Evolutionary conservation across 345 rosid genomes (phyloP).

Genomic region (Nephelium lappaceum): DNA sequence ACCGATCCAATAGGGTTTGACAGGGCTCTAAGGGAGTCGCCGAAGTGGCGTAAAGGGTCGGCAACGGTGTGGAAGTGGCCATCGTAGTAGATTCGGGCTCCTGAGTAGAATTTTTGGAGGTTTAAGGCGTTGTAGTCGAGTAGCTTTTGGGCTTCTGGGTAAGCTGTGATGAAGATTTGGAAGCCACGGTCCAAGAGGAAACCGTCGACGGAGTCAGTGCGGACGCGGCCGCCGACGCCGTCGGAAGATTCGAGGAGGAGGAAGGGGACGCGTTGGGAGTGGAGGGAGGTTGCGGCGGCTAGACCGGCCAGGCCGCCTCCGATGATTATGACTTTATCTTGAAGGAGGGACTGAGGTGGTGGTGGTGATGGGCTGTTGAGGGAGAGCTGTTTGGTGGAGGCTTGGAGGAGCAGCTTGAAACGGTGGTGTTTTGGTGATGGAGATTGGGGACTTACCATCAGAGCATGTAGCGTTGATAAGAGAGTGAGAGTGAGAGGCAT

Average conservation of each 20-base stretch:
- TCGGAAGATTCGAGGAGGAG: slow-evolving; percentile 82
- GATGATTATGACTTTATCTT: slow-evolving; percentile 57
- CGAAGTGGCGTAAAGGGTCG: slow-evolving; percentile 81
- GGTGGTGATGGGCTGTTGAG: slow-evolving; percentile 8
- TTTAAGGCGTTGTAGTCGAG: slow-evolving; percentile 61
- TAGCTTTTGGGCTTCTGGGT: slow-evolving; percentile 84
- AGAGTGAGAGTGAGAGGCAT: slow-evolving; percentile 31
- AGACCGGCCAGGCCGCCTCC: slow-evolving; percentile 94
- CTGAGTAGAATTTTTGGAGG: slow-evolving; percentile 75
- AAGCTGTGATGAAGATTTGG: slow-evolving; percentile 95
- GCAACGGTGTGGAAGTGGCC: slow-evolving; percentile 81
- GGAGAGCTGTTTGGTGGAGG: slow-evolving; percentile 22
- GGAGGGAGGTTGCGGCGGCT: slow-evolving; percentile 79
- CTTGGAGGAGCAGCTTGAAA: slow-evolving; percentile 4
- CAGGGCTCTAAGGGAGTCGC: slow-evolving; percentile 64
- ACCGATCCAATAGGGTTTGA: slow-evolving; percentile 81
- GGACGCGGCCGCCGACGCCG: slow-evolving; percentile 85
- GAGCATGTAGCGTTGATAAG: neutral
- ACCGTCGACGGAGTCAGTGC: slow-evolving; percentile 80
- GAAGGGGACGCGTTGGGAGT: slow-evolving; percentile 59
- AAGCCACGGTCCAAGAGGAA: slow-evolving; percentile 90
- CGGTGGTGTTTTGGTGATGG: slow-evolving; percentile 14
- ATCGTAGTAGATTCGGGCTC: slow-evolving; percentile 63
- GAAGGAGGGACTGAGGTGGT: neutral
- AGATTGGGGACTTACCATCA: neutral